Percentiles rank a stretch among this genome's conserved stretches.
Evolutionary conservation across 345 rosid genomes (phyloP).

Genomic region (Adansonia digitata): DNA sequence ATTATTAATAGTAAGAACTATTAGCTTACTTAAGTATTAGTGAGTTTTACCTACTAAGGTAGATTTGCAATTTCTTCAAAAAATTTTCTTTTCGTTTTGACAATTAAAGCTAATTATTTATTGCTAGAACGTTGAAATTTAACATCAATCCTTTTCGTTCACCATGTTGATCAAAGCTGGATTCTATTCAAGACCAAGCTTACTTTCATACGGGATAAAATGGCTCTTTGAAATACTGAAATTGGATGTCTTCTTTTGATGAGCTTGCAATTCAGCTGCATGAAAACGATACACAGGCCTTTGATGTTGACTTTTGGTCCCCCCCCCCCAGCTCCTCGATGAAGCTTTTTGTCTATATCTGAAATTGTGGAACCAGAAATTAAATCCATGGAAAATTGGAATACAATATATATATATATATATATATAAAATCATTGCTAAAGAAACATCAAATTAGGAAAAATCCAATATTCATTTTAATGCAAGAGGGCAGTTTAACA

Average conservation of each 20-base stretch:
- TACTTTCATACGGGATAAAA: background rate
- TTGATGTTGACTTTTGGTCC: background rate
- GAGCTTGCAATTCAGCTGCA: background rate
- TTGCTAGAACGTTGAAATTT: background rate
- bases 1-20: background rate
- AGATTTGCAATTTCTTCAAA: background rate
- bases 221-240: background rate
- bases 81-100: background rate
- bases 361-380: background rate
- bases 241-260: background rate
- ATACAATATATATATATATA: background rate
- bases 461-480: background rate
- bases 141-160: background rate
- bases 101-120: background rate
- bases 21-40: no score
- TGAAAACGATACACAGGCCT: background rate
- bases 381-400: background rate
- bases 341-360: background rate
- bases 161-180: background rate
- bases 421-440: background rate
- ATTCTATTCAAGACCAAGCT: background rate
- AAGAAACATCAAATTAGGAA: background rate
- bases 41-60: no score
- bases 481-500: no score
- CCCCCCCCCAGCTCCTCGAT: background rate